Conservation (phyloP, 2,329 filamentous ascomycete species). For the Hortaea sp. region DNA sequence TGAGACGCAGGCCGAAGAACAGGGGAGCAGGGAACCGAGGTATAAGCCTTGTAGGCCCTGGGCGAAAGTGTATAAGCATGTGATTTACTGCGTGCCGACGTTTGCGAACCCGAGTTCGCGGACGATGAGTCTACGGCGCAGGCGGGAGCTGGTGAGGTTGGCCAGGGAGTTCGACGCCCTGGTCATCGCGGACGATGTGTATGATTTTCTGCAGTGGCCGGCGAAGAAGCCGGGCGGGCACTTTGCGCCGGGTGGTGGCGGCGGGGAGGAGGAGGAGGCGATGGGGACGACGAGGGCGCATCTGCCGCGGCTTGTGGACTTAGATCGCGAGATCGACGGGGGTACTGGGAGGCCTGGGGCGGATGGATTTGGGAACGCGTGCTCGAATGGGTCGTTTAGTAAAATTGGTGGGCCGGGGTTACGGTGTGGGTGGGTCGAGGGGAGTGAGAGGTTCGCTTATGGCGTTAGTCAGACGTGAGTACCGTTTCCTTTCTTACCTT, state of each 20-base stretch:
- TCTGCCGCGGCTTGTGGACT: constrained; percentile 65
- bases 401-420: constrained; percentile 77
- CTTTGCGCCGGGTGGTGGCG: not conserved
- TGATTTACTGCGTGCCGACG: constrained; percentile 82
- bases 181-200: constrained; percentile 84
- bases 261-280: constrained; percentile 13
- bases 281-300: constrained; percentile 26
- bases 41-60: constrained; percentile 48
- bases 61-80: constrained; percentile 69
- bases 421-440: constrained; percentile 82
- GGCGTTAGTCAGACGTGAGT: constrained; percentile 50
- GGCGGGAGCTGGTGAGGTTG: constrained; percentile 60
- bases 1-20: constrained; percentile 29
- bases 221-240: constrained; percentile 18
- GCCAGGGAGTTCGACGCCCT: constrained; percentile 72
- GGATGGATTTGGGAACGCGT: constrained; percentile 64
- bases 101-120: constrained; percentile 82
- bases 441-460: constrained; percentile 50
- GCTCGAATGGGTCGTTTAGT: constrained; percentile 83
- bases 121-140: constrained; percentile 62
- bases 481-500: not conserved
- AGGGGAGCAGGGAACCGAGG: constrained; percentile 11
- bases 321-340: constrained; percentile 60
- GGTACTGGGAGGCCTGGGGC: constrained; percentile 36
- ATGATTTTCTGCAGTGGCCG: constrained; percentile 82